phyloP scores from a whole-genome alignment of 1,284 basidiomycete genomes.

The Cerioporus squamosus region DNA sequence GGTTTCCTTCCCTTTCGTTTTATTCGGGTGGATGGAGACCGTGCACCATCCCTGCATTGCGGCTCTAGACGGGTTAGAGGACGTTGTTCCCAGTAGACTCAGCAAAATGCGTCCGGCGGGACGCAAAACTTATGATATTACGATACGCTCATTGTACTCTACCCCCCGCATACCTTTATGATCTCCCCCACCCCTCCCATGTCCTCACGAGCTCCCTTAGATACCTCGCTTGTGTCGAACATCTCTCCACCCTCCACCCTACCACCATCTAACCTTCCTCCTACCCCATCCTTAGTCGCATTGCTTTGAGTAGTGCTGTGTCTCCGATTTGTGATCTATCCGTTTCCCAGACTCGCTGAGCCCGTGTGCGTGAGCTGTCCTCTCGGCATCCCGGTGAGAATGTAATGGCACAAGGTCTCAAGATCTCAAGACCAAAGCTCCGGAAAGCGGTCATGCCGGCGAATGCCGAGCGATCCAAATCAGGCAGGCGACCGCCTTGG shows the following conservation, averaged over 20 bases:
- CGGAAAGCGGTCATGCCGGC: not conserved
- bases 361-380: not conserved
- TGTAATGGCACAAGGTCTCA: not conserved
- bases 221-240: slow-evolving; percentile 18
- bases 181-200: slow-evolving; percentile 2
- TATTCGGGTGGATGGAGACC: slow-evolving; percentile 7
- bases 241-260: not conserved
- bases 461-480: not conserved
- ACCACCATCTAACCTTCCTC: not conserved
- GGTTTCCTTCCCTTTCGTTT: not conserved
- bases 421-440: not conserved
- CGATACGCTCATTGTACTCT: slow-evolving; percentile 33
- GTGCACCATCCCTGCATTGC: slow-evolving; percentile 6
- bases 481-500: not conserved
- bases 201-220: slow-evolving; percentile 13
- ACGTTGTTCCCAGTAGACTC: slow-evolving; percentile 19
- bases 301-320: slow-evolving; percentile 8
- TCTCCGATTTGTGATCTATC: slow-evolving; percentile 1
- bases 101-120: slow-evolving; percentile 29
- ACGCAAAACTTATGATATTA: slow-evolving; percentile 27
- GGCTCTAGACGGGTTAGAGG: slow-evolving; percentile 25
- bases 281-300: slow-evolving; percentile 2
- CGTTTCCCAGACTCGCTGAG: not conserved
- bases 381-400: not conserved
- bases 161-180: slow-evolving; percentile 21